Evolutionary conservation across 139 green algal genomes (phyloP).

Genomic region (Zygnema circumcarinatum): DNA sequence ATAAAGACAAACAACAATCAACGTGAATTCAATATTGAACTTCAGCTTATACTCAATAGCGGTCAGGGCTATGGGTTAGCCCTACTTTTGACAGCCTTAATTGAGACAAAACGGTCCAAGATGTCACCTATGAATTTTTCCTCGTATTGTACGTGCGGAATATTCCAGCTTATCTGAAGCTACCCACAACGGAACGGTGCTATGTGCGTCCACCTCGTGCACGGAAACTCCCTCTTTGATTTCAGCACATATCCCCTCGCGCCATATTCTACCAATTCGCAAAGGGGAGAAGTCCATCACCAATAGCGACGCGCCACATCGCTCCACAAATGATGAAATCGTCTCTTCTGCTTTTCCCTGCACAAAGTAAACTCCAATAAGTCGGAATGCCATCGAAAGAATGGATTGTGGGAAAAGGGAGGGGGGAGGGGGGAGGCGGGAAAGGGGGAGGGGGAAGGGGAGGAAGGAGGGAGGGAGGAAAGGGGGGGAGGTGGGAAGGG

Average conservation of each 20-base stretch:
- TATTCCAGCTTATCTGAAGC: slow-evolving; percentile 80
- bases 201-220: slow-evolving; percentile 94
- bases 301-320: slow-evolving; percentile 74
- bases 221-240: slow-evolving; percentile 26
- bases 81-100: too few species aligned
- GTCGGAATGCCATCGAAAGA: not conserved
- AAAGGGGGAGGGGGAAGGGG: not conserved
- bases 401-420: slow-evolving; percentile 28
- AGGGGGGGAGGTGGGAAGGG: not conserved
- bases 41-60: too few species aligned
- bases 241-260: slow-evolving; percentile 64
- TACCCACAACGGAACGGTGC: slow-evolving; percentile 91
- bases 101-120: too few species aligned
- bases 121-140: slow-evolving; percentile 82
- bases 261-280: slow-evolving; percentile 78
- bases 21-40: too few species aligned
- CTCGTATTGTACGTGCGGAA: slow-evolving; percentile 87
- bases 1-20: too few species aligned
- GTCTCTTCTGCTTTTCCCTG: slow-evolving; percentile 74
- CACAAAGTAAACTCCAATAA: slow-evolving; percentile 1
- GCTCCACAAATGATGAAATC: slow-evolving; percentile 73
- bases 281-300: slow-evolving; percentile 91
- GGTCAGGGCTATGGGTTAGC: too few species aligned
- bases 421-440: not conserved
- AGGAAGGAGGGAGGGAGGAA: not conserved